Conservation (phyloP, 257 asterid genomes). For the Solanum infundibuliforme region DNA sequence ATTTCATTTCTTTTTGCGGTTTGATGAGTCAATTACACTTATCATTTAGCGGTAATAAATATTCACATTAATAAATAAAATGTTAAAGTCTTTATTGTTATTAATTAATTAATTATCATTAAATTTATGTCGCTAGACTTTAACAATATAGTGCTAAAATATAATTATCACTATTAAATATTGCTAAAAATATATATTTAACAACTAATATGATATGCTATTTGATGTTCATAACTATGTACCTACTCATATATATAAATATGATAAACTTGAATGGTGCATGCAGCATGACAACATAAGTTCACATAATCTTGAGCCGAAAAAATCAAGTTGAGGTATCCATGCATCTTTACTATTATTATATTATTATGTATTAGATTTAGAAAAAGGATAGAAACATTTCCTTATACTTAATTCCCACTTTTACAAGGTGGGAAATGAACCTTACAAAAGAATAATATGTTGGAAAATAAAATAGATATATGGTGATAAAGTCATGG, state of each 20-base stretch:
- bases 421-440: neutral
- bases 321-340: neutral
- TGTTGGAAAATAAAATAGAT: neutral
- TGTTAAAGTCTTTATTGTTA: too few relatives aligned
- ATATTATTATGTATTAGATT: neutral
- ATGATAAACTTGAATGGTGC: neutral
- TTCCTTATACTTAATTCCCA: neutral
- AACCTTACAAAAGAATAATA: neutral
- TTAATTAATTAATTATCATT: neutral
- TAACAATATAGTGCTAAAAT: neutral
- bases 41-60: too few relatives aligned
- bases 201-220: neutral
- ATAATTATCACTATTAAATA: too few relatives aligned
- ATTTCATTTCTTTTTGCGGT: neutral
- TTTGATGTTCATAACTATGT: neutral
- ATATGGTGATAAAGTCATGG: neutral
- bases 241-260: neutral
- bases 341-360: neutral
- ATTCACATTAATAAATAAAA: too few relatives aligned
- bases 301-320: neutral
- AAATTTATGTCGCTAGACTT: neutral
- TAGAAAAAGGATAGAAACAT: neutral
- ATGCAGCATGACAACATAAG: neutral
- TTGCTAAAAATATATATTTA: too few relatives aligned
- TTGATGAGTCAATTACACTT: too few relatives aligned